Conservation (phyloP, 1,284 basidiomycete species). For the Ustilago crameri region DNA sequence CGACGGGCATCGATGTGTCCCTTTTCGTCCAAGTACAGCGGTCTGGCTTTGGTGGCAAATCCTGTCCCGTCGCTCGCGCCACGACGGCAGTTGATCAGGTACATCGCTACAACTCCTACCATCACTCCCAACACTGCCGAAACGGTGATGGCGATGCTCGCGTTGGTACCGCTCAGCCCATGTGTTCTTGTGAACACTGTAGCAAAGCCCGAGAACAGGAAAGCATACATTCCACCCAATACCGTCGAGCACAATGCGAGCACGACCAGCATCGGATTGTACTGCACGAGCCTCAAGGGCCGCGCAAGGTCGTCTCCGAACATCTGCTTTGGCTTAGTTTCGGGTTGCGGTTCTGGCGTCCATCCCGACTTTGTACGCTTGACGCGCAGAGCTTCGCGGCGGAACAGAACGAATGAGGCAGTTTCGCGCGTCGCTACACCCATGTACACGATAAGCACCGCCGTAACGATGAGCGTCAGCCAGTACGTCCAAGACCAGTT, state of each 20-base stretch:
- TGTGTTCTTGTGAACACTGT: slow-evolving; percentile 23
- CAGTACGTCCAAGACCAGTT: slow-evolving; percentile 55
- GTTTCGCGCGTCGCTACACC: slow-evolving; percentile 35
- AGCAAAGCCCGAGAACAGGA: slow-evolving; percentile 31
- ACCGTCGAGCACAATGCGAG: slow-evolving; percentile 13
- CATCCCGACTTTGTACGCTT: slow-evolving; percentile 26
- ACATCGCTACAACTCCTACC: slow-evolving; percentile 13
- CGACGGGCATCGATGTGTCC: slow-evolving; percentile 49
- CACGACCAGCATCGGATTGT: slow-evolving; percentile 27
- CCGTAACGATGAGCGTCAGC: slow-evolving; percentile 39
- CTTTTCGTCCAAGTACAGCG: slow-evolving; percentile 54
- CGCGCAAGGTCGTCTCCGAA: slow-evolving; percentile 20
- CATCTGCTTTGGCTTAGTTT: slow-evolving; percentile 13
- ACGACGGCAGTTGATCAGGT: slow-evolving; percentile 20
- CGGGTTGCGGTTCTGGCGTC: slow-evolving; percentile 48
- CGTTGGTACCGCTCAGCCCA: slow-evolving; percentile 12
- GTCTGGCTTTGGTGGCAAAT: slow-evolving; percentile 24
- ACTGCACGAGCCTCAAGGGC: slow-evolving; percentile 29
- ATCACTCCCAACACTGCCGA: slow-evolving; percentile 25
- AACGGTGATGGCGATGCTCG: slow-evolving; percentile 18
- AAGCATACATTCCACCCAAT: slow-evolving; percentile 35
- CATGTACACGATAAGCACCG: slow-evolving; percentile 32
- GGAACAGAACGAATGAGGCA: slow-evolving; percentile 34
- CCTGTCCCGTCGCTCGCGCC: neutral
- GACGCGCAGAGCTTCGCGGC: slow-evolving; percentile 26